Percentiles rank a stretch among this genome's conserved stretches.
Conservation (phyloP, 768 basidiomycete species). For the Mycena belliarum region DNA sequence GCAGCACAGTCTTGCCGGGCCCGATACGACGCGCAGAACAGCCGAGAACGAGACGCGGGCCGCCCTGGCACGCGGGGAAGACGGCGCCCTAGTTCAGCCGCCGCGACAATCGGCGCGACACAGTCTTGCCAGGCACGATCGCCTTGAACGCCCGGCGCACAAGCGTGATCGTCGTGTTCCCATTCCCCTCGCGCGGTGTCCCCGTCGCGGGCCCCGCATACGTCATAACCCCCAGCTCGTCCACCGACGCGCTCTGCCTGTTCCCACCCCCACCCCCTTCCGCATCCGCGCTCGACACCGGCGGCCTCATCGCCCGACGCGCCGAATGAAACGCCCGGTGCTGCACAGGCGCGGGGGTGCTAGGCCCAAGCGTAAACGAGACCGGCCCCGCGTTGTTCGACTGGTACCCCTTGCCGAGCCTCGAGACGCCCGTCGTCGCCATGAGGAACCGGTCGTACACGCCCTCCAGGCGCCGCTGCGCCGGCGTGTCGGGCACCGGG, state of each 20-base stretch:
- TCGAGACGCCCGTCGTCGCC: slow-evolving; percentile 80
- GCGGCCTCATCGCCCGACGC: slow-evolving; percentile 65
- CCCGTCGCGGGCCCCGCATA: slow-evolving; percentile 31
- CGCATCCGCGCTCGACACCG: slow-evolving; percentile 60
- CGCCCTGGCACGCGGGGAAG: not conserved
- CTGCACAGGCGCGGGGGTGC: slow-evolving; percentile 35
- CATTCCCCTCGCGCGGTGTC: slow-evolving; percentile 42
- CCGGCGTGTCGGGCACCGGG: slow-evolving; percentile 52
- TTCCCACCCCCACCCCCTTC: no score
- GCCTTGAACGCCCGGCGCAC: slow-evolving; percentile 77
- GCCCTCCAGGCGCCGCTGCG: slow-evolving; percentile 62
- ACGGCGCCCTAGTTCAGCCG: slow-evolving; percentile 27
- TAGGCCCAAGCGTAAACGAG: slow-evolving; percentile 31
- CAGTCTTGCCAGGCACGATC: slow-evolving; percentile 66
- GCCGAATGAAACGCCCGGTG: slow-evolving; percentile 48
- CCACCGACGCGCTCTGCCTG: slow-evolving; percentile 50
- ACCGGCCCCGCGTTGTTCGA: slow-evolving; percentile 58
- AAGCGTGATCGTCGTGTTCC: slow-evolving; percentile 50
- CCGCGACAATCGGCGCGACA: slow-evolving; percentile 52
- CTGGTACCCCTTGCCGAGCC: slow-evolving; percentile 80
- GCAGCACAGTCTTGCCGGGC: no score
- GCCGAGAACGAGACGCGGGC: no score
- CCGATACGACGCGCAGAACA: no score
- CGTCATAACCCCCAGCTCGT: slow-evolving; percentile 64
- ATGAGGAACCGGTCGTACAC: slow-evolving; percentile 84